These are phyloP conservation scores for Didymella segeticola DNA, from an alignment of 2,329 filamentous ascomycete species.

Conservation along the genomic window DNA sequence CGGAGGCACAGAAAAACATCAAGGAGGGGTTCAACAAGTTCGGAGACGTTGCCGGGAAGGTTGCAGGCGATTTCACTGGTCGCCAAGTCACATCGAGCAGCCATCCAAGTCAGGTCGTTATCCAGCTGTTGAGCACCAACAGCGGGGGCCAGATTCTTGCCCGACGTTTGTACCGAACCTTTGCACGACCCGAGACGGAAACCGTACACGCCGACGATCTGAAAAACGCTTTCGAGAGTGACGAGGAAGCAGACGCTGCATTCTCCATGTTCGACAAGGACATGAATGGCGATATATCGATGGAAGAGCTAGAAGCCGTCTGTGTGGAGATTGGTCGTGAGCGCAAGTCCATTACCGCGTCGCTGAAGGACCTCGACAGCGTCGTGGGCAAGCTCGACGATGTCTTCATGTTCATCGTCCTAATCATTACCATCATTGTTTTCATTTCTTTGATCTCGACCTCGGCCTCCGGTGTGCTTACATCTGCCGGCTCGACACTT, in stretches of 20 bases:
- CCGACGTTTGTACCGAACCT: slow-evolving; percentile 85
- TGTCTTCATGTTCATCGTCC: slow-evolving; percentile 86
- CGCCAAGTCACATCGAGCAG: slow-evolving; percentile 70
- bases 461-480: slow-evolving; percentile 88
- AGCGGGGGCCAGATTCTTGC: slow-evolving; percentile 82
- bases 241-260: slow-evolving; percentile 86
- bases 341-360: slow-evolving; percentile 93
- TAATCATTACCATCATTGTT: slow-evolving; percentile 81
- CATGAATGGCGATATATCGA: slow-evolving; percentile 93
- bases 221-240: slow-evolving; percentile 76
- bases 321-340: slow-evolving; percentile 95
- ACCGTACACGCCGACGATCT: slow-evolving; percentile 81
- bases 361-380: slow-evolving; percentile 91
- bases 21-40: slow-evolving; percentile 79
- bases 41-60: slow-evolving; percentile 81
- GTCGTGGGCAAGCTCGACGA: slow-evolving; percentile 89
- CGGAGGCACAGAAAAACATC: slow-evolving; percentile 74
- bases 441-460: slow-evolving; percentile 89
- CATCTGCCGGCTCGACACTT: slow-evolving; percentile 85
- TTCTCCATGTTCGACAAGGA: slow-evolving; percentile 96
- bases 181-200: slow-evolving; percentile 75
- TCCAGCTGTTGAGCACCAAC: slow-evolving; percentile 76
- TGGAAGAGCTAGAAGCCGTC: slow-evolving; percentile 91
- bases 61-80: slow-evolving; percentile 92
- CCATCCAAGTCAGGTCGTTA: slow-evolving; percentile 83